Evolutionary conservation across 192 early-diverging fungal species (phyloP).

Genomic region (Neocallimastix lanati): DNA sequence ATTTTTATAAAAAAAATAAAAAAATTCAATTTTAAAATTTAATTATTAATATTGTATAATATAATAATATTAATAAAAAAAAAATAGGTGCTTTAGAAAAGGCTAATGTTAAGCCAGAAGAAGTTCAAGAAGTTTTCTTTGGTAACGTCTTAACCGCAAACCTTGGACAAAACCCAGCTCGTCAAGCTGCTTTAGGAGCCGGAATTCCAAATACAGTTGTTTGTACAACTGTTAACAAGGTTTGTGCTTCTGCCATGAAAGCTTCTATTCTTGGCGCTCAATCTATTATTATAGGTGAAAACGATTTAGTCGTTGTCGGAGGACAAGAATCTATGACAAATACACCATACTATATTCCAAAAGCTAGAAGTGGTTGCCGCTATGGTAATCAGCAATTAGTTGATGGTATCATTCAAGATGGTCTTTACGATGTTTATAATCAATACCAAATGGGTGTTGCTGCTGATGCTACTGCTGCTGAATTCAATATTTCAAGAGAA

Average conservation of each 20-base stretch:
- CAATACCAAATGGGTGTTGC: slow-evolving; percentile 69
- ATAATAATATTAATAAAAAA: too few species aligned
- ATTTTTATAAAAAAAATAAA: too few species aligned
- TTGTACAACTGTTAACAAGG: slow-evolving; percentile 95
- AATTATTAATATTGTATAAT: too few species aligned
- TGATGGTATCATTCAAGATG: slow-evolving; percentile 89
- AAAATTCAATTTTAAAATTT: too few species aligned
- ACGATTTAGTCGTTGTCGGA: slow-evolving; percentile 70
- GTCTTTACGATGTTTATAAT: slow-evolving; percentile 93
- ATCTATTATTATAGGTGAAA: slow-evolving; percentile 55
- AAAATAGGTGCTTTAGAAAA: slow-evolving; percentile 22
- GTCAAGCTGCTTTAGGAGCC: slow-evolving; percentile 74
- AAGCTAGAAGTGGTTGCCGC: slow-evolving; percentile 56
- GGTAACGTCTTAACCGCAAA: slow-evolving; percentile 84
- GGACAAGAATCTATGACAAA: slow-evolving; percentile 97
- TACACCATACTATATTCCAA: slow-evolving; percentile 67
- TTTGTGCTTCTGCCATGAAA: slow-evolving; percentile 97
- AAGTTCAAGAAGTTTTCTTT: slow-evolving; percentile 88
- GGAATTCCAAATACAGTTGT: slow-evolving; percentile 62
- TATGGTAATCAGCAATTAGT: slow-evolving; percentile 65
- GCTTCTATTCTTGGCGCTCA: slow-evolving; percentile 81
- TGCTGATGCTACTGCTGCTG: slow-evolving; percentile 38
- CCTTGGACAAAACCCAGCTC: slow-evolving; percentile 79
- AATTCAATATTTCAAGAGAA: slow-evolving; percentile 54
- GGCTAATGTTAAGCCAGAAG: slow-evolving; percentile 49